Percentiles rank a stretch among this genome's conserved stretches.
These are phyloP conservation scores for Debaryomyces maramus DNA, from an alignment of 805 yeast species.

Conservation along the genomic window DNA sequence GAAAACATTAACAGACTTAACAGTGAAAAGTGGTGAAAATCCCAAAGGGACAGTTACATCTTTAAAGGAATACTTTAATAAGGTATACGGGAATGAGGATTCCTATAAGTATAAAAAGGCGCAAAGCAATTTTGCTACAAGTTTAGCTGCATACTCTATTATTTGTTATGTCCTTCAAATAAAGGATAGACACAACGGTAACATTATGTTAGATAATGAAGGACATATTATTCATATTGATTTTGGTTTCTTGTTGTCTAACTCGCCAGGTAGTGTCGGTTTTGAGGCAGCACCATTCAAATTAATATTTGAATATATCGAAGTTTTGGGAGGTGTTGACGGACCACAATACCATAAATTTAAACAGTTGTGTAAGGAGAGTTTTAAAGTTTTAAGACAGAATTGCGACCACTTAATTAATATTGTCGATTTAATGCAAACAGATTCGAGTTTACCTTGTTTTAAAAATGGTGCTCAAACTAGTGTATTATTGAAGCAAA, in stretches of 20 bases:
- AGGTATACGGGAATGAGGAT: slow-evolving; percentile 68
- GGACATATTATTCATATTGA: slow-evolving; percentile 96
- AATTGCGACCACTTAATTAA: slow-evolving; percentile 73
- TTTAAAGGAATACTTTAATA: slow-evolving; percentile 72
- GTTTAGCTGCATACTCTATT: slow-evolving; percentile 89
- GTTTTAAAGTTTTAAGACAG: slow-evolving; percentile 72
- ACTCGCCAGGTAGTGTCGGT: slow-evolving; percentile 96
- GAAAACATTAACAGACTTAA: slow-evolving; percentile 80
- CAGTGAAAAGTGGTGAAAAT: slow-evolving; percentile 65
- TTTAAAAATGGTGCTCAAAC: slow-evolving; percentile 87
- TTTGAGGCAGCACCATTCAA: slow-evolving; percentile 98
- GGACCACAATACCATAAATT: slow-evolving; percentile 62
- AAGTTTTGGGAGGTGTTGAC: slow-evolving; percentile 77
- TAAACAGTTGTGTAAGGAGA: slow-evolving; percentile 61
- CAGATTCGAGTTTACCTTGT: slow-evolving; percentile 87
- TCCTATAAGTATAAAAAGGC: slow-evolving; percentile 65
- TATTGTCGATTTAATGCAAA: slow-evolving; percentile 92
- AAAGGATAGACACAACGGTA: slow-evolving; percentile 96
- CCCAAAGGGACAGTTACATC: slow-evolving; percentile 71
- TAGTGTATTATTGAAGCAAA: slow-evolving; percentile 70
- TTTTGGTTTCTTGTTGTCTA: slow-evolving; percentile 89
- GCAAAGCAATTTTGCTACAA: slow-evolving; percentile 78
- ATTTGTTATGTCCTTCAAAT: slow-evolving; percentile 88
- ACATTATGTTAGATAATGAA: slow-evolving; percentile 92
- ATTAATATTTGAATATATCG: slow-evolving; percentile 85